Base-by-base conservation (phyloP, 148 eudicot genomes). In the Chenopodium berlandieri region DNA sequence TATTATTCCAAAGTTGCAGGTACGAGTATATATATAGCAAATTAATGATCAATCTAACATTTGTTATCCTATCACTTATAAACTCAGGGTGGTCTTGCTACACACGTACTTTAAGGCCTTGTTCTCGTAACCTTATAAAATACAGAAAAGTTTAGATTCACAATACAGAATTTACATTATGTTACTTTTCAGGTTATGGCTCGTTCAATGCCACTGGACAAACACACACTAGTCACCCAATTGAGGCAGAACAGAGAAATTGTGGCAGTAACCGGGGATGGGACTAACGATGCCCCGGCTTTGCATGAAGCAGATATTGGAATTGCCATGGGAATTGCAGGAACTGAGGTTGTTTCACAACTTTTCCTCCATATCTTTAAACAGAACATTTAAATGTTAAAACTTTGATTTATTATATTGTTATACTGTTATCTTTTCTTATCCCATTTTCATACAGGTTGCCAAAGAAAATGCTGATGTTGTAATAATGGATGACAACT, bases 231-330 rank as follows among this genome's bases (percentile, higher is more conserved):
- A 69, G 97, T 93, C 17, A 86, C 87, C 22, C 86, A 86, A 22
- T 82, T 89, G 78, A 89, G 97, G 83, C 81, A 74, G 50, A 73
- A 76, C 73, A 85, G 81, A 34, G 89, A 90, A 83, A 92, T 94
- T 58, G 98, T 90, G 32, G 98, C 98, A 19, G 98, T 94, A 34
- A 94, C 98, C 19, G 98, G 98, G 73, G 97, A 93, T 83, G 97
- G 97, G 75, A 93, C 95, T 6, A 93, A 93, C 80, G 95, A 93
- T 78, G 97, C 97, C 71, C 97, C 97, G 40, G 97, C 97, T 56
- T 80, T 93, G 83, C 91, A 93, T 78, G 98, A 94, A 84, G 90
- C 98, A 12, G 98, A 94, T 79, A 92, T 94, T 80, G 98, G 98
- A 82, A 89, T 94, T 78, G 91, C 98, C 60, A 94, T 94, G 98